phyloP scores from a whole-genome alignment of 2,329 filamentous ascomycete genomes.

The Microcyclospora pomicola region DNA sequence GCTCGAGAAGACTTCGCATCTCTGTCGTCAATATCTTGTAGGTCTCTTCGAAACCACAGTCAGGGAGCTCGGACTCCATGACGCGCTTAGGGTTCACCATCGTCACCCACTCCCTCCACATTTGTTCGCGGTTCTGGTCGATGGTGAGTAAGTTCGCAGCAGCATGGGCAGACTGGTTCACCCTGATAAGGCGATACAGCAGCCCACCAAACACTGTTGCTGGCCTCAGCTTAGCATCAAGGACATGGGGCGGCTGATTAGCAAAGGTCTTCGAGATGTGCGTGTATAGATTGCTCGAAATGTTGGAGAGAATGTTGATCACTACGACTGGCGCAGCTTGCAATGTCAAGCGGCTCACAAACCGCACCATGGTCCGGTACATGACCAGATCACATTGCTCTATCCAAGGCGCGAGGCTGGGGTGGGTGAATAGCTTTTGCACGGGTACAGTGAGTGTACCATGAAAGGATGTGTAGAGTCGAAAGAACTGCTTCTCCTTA shows the following conservation, averaged over 20 bases:
- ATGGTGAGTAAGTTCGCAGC: conserved; percentile 86
- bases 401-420: conserved; percentile 78
- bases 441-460: conserved; percentile 94
- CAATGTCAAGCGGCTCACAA: conserved; percentile 74
- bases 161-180: conserved; percentile 87
- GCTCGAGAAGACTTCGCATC: conserved; percentile 56
- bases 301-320: conserved; percentile 72
- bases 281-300: conserved; percentile 64
- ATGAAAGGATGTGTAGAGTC: conserved; percentile 87
- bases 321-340: conserved; percentile 85
- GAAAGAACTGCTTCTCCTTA: conserved; percentile 93
- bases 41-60: conserved; percentile 41
- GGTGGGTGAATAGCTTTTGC: conserved; percentile 76
- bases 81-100: conserved; percentile 44
- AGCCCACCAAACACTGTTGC: conserved; percentile 80
- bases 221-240: conserved; percentile 74
- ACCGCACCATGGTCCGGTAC: conserved; percentile 93
- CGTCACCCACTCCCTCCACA: conserved; percentile 83
- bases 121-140: conserved; percentile 77
- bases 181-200: conserved; percentile 72
- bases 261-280: conserved; percentile 80
- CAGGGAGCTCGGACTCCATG: conserved; percentile 42
- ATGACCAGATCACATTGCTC: conserved; percentile 89
- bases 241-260: conserved; percentile 69
- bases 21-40: conserved; percentile 43